Percentiles rank a stretch among this genome's conserved stretches.
phyloP scores from a whole-genome alignment of 192 early-diverging fungal species.

The Coemansia sp. region DNA sequence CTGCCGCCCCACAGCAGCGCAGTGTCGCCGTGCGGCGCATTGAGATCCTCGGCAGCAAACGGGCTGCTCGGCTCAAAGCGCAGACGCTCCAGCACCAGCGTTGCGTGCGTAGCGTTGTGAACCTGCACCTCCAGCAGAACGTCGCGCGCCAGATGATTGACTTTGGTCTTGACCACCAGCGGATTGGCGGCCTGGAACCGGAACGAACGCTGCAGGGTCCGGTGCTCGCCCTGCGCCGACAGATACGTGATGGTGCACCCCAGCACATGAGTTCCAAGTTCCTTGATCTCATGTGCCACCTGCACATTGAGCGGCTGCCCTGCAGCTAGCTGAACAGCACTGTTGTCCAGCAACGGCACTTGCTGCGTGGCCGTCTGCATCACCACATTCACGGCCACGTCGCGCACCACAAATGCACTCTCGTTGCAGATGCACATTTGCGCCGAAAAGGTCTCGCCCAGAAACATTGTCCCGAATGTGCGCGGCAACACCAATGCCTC shows the following conservation, averaged over 20 bases:
- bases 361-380: constrained; percentile 86
- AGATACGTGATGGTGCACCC: constrained; percentile 85
- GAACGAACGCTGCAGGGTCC: constrained; percentile 86
- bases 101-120: constrained; percentile 75
- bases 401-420: constrained; percentile 60
- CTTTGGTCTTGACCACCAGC: constrained; percentile 93
- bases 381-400: constrained; percentile 76
- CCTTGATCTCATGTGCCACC: constrained; percentile 92
- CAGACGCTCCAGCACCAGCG: constrained; percentile 87
- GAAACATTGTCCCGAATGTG: constrained; percentile 89
- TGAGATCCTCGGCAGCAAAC: constrained; percentile 61
- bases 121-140: constrained; percentile 93
- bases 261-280: constrained; percentile 89
- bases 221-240: constrained; percentile 64
- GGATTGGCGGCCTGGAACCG: constrained; percentile 97
- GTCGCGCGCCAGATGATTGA: constrained; percentile 69
- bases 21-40: not conserved
- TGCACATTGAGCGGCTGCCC: constrained; percentile 73
- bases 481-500: constrained; percentile 78
- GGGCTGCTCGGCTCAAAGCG: constrained; percentile 77
- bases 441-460: constrained; percentile 88
- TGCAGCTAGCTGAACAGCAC: constrained; percentile 56
- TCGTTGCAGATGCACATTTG: constrained; percentile 93
- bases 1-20: constrained; percentile 30
- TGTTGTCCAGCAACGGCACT: constrained; percentile 65